Evolutionary conservation across 768 basidiomycete species (phyloP), one percentile per base, ranked within the genome.

Genomic region (Amanita inopinata): DNA sequence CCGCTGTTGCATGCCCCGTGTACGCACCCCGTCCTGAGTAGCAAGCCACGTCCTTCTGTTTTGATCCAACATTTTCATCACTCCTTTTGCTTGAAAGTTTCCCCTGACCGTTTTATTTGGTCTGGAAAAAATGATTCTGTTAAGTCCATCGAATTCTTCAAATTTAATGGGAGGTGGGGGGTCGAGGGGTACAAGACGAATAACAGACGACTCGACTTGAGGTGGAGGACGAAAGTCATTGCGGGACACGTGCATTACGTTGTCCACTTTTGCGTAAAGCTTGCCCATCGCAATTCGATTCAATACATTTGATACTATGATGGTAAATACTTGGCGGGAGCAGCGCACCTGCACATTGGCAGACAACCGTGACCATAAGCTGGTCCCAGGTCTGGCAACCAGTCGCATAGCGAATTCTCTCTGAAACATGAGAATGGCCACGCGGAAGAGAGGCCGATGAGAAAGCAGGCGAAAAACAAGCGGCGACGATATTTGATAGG

Each of bases 341-440:
- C 33, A 30, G 51, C 58, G 20, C 39, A 64, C 69, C 56, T 98
- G 96, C 8, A 97, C 96, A 60, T 99, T 98, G 14, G 91, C 94
- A 12, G 87, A 88, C 14, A 99, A 66, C 31, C 96, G 75, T 38
- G 91, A 96, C 96, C 96, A 99, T 4, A 94, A 66, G 4, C 77
- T 67, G 2, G 87, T 80, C 5, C 80, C 80, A 0, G 96, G 91
- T 17, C 76, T 70, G 3, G 94, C 94, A 31, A 87, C 80, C 8
- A 99, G 75, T 1, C 96, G 83, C 47, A 93, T 70, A 0, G 96
- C 96, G 55, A 99, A 99, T 62, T 99, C 96, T 43, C 92, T 84
- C 65, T 99, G 96, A 68, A 99, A 99, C 96, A 99, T 99, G 66
- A 99, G 85, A 48, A 99, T 90, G 24, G 91, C 89, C 45, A 86